Base-by-base conservation (phyloP, 352 stramenopile species). In the Discostella stelligera region DNA sequence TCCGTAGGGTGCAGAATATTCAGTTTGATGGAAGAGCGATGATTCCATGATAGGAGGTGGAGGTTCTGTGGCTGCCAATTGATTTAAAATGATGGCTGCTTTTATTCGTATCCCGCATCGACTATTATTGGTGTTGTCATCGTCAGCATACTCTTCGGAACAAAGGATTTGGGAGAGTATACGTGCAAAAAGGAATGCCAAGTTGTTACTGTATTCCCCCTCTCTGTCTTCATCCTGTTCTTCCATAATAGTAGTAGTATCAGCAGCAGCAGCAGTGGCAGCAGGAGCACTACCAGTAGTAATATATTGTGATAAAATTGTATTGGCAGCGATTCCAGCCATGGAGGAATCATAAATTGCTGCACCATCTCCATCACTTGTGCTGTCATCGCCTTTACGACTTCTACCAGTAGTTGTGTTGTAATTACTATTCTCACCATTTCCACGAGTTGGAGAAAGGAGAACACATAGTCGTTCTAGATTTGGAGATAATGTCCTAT, bases 11-110 rank as follows among this genome's bases (percentile, higher is more conserved):
- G 62, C 60, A 55, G 23, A 70, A 10, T 70, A 5, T 18, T 70
- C 62, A 52, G 53, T 53, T 54, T 64, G n/a, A 62, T 41, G 46
- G n/a, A n/a, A n/a, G n/a, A n/a, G n/a, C n/a, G n/a, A 63, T 27
- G 64, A 64, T 48, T 32, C 21, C 11, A 54, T 30, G 4, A 14
- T 46, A 25, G 69, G 69, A 37, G 69, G 69, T 13, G 69, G 60
- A 30, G 69, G 60, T 62, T 77, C 69, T 14, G 61, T 71, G 4
- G 69, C 69, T 30, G 69, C 63, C 49, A 77, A 59, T 62, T 77
- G 69, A 66, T 64, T 77, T 7, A 74, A 50, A 27, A 41, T 37
- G n/a, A 74, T 68, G 6, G 48, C 55, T 20, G 66, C 46, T 32
- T 60, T 56, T 48, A 62, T 46, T 74, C 55, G 44, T 25, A 74